Evolutionary conservation across 805 yeast genomes (phyloP), one percentile per base, ranked within the genome.

Genomic region (Candida vaughaniae): DNA sequence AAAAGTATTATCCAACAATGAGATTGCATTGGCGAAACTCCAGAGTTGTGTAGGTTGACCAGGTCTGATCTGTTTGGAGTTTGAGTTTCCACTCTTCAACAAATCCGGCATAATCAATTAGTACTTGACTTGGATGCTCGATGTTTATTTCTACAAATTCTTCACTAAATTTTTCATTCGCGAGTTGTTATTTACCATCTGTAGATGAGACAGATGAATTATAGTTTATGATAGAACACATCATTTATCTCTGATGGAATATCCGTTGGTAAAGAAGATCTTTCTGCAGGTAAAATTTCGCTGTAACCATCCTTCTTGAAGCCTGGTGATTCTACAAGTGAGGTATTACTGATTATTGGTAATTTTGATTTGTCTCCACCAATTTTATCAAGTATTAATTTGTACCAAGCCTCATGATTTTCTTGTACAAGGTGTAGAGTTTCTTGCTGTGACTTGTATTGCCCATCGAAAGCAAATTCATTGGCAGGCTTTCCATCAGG

Each of bases 401-500:
- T 69, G 53, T 80, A 74, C 97, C 97, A 91, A 38, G 96, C 87
- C 52, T 78, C 82, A 56, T 76, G 64, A 58, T 95, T 86, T 67
- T 88, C 95, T 56, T 78, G 72, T 50, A 91, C 77, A 50, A 90
- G 78, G 49, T 85, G 88, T 52, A 85, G 74, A 42, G 99, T 95
- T 59, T 90, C 89, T 56, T 78, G 73, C 71, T 78, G 85, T 76
- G 81, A 80, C 69, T 85, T 85, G 73, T 88, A 87, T 62, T 85
- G 88, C 48, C 96, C 99, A 43, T 86, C 77, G 80, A 88, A 89
- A n/a, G 97, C 98, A 64, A 93, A 91, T 67, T 84, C 85, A 70
- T 93, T 93, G 68, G 80, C 86, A 55, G 96, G 95, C 77, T 93
- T 93, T 45, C 98, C 99, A 64, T 91, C 99, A 38, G 99, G 97